Percentiles rank a stretch among this genome's conserved stretches.
Evolutionary conservation across 306 rosid species (phyloP).

Genomic region (Vicia villosa): DNA sequence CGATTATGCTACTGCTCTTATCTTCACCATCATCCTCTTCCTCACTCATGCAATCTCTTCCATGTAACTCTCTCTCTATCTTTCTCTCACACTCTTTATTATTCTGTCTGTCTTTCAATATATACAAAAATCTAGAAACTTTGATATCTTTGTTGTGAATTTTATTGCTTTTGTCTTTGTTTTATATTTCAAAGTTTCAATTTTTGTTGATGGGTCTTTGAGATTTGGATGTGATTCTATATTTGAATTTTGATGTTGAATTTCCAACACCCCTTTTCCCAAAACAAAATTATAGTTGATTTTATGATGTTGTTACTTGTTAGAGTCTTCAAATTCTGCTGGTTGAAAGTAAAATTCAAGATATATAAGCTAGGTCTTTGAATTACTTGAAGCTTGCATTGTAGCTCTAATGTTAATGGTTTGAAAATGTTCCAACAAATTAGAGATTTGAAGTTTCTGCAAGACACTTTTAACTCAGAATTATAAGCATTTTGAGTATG

Average conservation of each 20-base stretch:
- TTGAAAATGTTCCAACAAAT: conserved; percentile 3
- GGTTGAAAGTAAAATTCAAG: conserved; percentile 16
- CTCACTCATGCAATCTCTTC: conserved; percentile 39
- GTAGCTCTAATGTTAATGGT: conserved; percentile 27
- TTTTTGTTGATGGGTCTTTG: background rate
- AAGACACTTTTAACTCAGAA: conserved; percentile 8
- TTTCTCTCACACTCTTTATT: background rate
- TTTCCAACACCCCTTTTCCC: background rate
- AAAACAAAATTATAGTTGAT: background rate
- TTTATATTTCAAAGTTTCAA: conserved; percentile 4
- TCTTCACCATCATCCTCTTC: conserved; percentile 10
- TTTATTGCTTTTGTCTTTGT: background rate
- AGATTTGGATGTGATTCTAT: background rate
- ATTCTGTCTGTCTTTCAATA: background rate
- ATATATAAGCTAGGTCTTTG: conserved; percentile 9
- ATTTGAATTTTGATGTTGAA: background rate
- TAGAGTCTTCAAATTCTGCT: conserved; percentile 19
- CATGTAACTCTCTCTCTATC: conserved; percentile 51
- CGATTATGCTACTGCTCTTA: conserved; percentile 24
- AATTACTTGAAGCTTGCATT: background rate
- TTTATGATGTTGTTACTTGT: background rate
- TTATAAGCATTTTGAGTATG: background rate
- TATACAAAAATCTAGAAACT: background rate
- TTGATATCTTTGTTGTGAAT: background rate
- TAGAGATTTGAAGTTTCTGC: conserved; percentile 15